phyloP scores from a whole-genome alignment of 1,284 basidiomycete species.

The Boletus mariae region DNA sequence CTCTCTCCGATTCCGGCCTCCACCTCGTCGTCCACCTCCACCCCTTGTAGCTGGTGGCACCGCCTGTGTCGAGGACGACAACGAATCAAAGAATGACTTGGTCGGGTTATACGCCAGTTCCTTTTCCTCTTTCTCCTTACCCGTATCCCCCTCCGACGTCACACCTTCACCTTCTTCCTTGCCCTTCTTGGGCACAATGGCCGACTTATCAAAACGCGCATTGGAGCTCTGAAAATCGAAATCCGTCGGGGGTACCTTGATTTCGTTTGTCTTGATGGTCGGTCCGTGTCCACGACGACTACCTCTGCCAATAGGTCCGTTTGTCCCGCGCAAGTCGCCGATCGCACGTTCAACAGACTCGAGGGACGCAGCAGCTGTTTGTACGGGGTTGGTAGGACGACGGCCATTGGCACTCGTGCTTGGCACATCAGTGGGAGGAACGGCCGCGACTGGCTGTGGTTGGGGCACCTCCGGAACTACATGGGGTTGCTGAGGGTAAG shows the following conservation, averaged over 20 bases:
- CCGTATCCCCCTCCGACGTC: constrained; percentile 16
- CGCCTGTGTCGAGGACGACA: constrained; percentile 54
- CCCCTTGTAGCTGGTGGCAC: constrained; percentile 37
- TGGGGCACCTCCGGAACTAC: constrained; percentile 28
- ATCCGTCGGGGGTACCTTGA: constrained; percentile 65
- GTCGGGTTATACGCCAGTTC: constrained; percentile 64
- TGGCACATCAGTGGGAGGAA: constrained; percentile 18
- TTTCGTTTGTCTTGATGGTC: constrained; percentile 26
- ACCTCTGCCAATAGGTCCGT: constrained; percentile 40
- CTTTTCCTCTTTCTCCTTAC: constrained; percentile 29
- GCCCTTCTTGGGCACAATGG: constrained; percentile 39
- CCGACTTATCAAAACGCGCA: constrained; percentile 72
- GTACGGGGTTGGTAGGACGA: constrained; percentile 47
- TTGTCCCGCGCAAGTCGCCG: constrained; percentile 64
- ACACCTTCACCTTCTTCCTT: constrained; percentile 29
- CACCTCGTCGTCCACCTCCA: constrained; percentile 45
- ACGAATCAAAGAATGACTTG: constrained; percentile 74
- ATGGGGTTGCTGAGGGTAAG: constrained; percentile 28
- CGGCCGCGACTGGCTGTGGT: constrained; percentile 16
- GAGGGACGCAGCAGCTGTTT: constrained; percentile 68
- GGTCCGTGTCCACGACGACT: constrained; percentile 35
- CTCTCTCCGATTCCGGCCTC: constrained; percentile 64
- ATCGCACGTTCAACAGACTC: constrained; percentile 77
- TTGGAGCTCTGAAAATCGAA: constrained; percentile 76
- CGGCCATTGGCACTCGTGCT: constrained; percentile 26